These are phyloP conservation scores for Penicillium sp. DNA, from an alignment of 2,329 filamentous ascomycete species.

Conservation along the genomic window DNA sequence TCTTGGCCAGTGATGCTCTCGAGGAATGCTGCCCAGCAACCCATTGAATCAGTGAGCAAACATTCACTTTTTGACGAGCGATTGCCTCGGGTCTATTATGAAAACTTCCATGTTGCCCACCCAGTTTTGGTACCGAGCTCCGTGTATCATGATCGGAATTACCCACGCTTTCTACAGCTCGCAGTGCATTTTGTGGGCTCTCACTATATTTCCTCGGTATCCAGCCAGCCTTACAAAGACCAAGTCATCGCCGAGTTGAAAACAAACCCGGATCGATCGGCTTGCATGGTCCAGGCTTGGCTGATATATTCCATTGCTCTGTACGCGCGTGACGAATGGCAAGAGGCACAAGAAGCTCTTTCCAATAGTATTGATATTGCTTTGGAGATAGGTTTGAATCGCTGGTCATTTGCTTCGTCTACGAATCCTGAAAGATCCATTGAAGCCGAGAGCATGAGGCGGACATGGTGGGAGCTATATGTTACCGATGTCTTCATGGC, in stretches of 20 bases:
- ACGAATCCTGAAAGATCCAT: constrained; percentile 52
- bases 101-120: constrained; percentile 55
- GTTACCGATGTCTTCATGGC: constrained; percentile 78
- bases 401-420: constrained; percentile 56
- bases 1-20: constrained; percentile 25
- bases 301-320: constrained; percentile 39
- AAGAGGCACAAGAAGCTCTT: constrained; percentile 48
- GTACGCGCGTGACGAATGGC: constrained; percentile 36
- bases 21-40: constrained; percentile 13
- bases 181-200: constrained; percentile 56
- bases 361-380: constrained; percentile 68
- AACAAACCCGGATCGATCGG: constrained; percentile 26
- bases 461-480: constrained; percentile 86
- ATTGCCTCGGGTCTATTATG: constrained; percentile 53
- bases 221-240: constrained; percentile 27
- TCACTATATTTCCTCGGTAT: constrained; percentile 46
- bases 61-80: constrained; percentile 30
- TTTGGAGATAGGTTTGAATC: constrained; percentile 73
- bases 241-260: constrained; percentile 27
- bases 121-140: constrained; percentile 54
- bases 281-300: constrained; percentile 40
- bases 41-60: constrained; percentile 18
- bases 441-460: constrained; percentile 77
- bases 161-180: constrained; percentile 49
- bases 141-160: constrained; percentile 40